Evolutionary conservation across 2,329 filamentous ascomycete species (phyloP), one percentile per base, ranked within the genome.

Genomic region (Teratosphaeria nubilosa): DNA sequence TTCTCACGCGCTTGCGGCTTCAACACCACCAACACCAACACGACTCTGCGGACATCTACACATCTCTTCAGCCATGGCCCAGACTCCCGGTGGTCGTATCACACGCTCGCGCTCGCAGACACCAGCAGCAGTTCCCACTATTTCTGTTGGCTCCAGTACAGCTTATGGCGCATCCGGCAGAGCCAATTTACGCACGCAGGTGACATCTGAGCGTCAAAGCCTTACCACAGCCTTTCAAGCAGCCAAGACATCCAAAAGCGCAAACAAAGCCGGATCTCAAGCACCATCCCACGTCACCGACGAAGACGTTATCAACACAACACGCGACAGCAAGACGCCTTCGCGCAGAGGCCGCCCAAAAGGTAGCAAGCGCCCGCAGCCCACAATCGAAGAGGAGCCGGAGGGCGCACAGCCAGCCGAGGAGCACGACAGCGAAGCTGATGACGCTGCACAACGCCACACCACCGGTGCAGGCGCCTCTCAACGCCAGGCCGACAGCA

Each of bases 141-240:
- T 59, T 9, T n/a, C 55, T 13, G 55, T 58, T 25, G 56, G 58
- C 41, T 31, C 34, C 5, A 62, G 54, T 37, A 58, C 50, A 57
- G 58, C 54, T 9, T 63, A 63, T 45, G 61, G 61, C 24, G 53
- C 61, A 25, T 55, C 27, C n/a, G 61, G 61, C 41, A 63, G 56
- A 41, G 53, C 60, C 22, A 27, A 37, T 6, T 25, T 63, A 2
- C 31, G 55, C 16, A 45, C 32, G 9, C 59, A 63, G 37, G 53
- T 63, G 7, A 53, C 56, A 45, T n/a, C 14, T 24, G 22, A 48
- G 25, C 30, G 34, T 20, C 25, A 25, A 16, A 32, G 11, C n/a
- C 24, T 55, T 9, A 41, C 22, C 13, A 14, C 53, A 41, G 53
- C 53, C 9, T 45, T 55, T 14, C 34, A 41, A 11, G 5, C 34